phyloP scores from a whole-genome alignment of 2,329 filamentous ascomycete genomes.

The Torrubiella hemipterigena region DNA sequence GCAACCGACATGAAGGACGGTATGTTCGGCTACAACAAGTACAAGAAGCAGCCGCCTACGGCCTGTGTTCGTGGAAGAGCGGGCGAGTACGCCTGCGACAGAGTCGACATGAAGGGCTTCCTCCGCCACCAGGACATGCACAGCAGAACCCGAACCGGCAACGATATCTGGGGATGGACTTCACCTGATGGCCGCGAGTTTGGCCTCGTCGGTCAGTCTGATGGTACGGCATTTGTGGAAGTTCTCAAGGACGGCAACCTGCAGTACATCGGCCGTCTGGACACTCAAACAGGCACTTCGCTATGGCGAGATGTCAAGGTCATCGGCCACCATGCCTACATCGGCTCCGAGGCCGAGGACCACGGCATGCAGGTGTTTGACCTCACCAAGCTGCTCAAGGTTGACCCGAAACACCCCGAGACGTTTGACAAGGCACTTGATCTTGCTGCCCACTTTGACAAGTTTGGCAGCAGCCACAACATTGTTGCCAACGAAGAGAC shows the following conservation, averaged over 20 bases:
- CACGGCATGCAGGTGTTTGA: conserved; percentile 53
- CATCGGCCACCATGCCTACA: conserved; percentile 17
- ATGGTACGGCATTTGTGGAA: conserved; percentile 34
- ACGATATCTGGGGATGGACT: conserved; percentile 20
- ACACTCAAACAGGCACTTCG: conserved; percentile 20
- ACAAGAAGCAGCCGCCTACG: conserved; percentile 5
- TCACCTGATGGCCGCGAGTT: conserved; percentile 30
- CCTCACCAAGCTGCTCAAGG: conserved; percentile 37
- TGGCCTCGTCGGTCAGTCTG: conserved; percentile 27
- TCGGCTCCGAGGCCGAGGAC: conserved; percentile 25
- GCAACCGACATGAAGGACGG: conserved; percentile 6
- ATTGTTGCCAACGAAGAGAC: conserved; percentile 29
- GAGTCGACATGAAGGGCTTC: conserved; percentile 25
- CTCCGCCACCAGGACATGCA: conserved; percentile 23
- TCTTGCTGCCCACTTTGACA: conserved; percentile 20
- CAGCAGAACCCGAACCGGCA: conserved; percentile 19
- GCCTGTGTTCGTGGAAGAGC: conserved; percentile 18
- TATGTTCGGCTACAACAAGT: conserved; percentile 9
- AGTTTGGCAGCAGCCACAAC: conserved; percentile 21
- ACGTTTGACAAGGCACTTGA: conserved; percentile 16
- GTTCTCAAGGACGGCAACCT: conserved; percentile 27
- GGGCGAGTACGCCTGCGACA: conserved; percentile 20
- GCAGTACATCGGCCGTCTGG: conserved; percentile 29
- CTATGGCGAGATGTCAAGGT: conserved; percentile 26
- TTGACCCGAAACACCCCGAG: conserved; percentile 26